A percentile compares a stretch with the other conserved stretches of the same genome.
Evolutionary conservation across 441 rosid species (phyloP).

Genomic region (Adansonia rubrostipa): DNA sequence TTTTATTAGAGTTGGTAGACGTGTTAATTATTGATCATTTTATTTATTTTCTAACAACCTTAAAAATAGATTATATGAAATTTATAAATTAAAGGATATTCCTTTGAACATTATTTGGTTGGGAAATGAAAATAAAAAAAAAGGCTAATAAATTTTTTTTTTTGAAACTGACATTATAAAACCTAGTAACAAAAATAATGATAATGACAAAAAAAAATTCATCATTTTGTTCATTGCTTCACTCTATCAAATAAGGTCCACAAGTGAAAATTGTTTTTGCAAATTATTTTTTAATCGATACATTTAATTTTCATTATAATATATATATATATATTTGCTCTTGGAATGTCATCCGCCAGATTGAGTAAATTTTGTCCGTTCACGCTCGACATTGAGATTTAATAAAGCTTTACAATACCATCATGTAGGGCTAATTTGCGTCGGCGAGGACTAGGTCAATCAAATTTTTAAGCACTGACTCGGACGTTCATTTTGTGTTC

Average conservation of each 20-base stretch:
- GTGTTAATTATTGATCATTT: neutral
- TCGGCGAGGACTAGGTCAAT: neutral
- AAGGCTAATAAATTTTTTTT: neutral
- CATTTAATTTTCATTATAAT: no score
- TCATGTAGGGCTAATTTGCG: neutral
- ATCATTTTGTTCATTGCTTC: neutral
- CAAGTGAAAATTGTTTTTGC: neutral
- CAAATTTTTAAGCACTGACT: neutral
- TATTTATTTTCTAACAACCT: no score
- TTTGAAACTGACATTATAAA: neutral
- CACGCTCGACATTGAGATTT: neutral
- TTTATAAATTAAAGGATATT: neutral
- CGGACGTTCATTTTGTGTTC: neutral
- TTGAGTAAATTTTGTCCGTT: neutral
- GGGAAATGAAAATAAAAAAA: neutral
- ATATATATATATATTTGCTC: neutral
- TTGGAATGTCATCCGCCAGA: neutral
- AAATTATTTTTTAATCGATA: neutral
- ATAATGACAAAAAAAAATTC: neutral
- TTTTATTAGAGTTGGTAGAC: neutral
- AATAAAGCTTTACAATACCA: neutral
- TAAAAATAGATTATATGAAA: neutral
- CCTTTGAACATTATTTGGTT: neutral
- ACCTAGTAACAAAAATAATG: neutral
- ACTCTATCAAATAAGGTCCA: neutral